A percentile compares a stretch with the other conserved stretches of the same genome.
These are phyloP conservation scores for Luffa acutangula DNA, from an alignment of 306 rosid species.

Conservation along the genomic window DNA sequence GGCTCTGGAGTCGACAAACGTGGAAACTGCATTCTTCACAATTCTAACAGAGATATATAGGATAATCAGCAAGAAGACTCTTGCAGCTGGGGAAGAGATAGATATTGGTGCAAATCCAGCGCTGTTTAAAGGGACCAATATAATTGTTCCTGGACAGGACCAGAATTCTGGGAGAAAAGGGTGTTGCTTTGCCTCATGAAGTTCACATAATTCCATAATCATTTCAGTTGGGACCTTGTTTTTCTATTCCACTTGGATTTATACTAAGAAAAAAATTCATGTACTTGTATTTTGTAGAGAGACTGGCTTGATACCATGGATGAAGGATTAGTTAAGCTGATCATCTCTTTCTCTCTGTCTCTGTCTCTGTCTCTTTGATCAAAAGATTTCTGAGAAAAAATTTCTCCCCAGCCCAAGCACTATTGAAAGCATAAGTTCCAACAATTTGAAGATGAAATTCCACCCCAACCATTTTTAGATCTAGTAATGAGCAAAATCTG, in stretches of 20 bases:
- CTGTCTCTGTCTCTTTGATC: neutral
- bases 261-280: neutral
- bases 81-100: slow-evolving; percentile 28
- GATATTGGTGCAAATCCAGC: slow-evolving; percentile 31
- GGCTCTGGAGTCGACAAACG: slow-evolving; percentile 81
- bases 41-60: slow-evolving; percentile 64
- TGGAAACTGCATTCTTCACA: slow-evolving; percentile 71
- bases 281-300: neutral
- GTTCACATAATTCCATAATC: slow-evolving; percentile 10
- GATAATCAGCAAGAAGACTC: slow-evolving; percentile 56
- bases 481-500: no score
- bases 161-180: slow-evolving; percentile 26
- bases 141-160: slow-evolving; percentile 46
- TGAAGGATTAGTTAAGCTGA: neutral
- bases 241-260: neutral
- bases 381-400: neutral
- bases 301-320: slow-evolving; percentile 10
- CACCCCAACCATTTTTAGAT: no score
- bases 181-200: slow-evolving; percentile 45
- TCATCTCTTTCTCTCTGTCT: neutral
- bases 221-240: slow-evolving; percentile 8
- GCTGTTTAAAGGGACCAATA: slow-evolving; percentile 56
- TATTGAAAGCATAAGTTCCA: no score
- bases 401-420: neutral
- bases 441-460: neutral